These are phyloP conservation scores for Leccinum subgranulosum DNA, from an alignment of 768 basidiomycete species.

Conservation along the genomic window DNA sequence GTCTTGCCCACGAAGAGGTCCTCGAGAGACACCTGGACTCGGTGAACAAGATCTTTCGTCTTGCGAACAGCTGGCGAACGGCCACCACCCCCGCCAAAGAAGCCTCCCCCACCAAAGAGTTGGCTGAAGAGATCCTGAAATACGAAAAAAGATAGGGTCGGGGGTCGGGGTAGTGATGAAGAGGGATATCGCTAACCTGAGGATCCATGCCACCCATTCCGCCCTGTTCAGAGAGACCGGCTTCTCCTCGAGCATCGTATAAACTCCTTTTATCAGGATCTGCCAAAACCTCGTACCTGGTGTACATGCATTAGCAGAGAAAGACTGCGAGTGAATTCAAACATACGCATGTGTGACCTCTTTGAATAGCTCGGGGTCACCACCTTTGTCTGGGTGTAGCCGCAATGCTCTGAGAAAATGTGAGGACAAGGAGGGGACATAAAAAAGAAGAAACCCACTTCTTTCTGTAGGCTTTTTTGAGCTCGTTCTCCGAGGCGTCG, in stretches of 20 bases:
- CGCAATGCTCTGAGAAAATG: constrained; percentile 61
- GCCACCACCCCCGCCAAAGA: constrained; percentile 68
- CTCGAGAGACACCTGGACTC: constrained; percentile 93
- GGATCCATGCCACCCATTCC: constrained; percentile 97
- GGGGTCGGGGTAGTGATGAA: neutral
- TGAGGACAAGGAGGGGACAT: constrained; percentile 3
- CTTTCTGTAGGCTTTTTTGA: constrained; percentile 96
- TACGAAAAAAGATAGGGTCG: neutral
- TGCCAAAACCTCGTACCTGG: constrained; percentile 89
- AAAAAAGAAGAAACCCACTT: constrained; percentile 48
- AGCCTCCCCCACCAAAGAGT: constrained; percentile 83
- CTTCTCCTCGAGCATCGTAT: constrained; percentile 92
- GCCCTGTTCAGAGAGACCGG: constrained; percentile 80
- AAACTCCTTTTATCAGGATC: constrained; percentile 77
- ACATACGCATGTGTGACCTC: constrained; percentile 94
- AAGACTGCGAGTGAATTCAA: neutral
- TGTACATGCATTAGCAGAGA: neutral
- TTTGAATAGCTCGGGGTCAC: constrained; percentile 96
- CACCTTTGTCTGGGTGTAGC: constrained; percentile 91
- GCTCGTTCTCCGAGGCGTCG: constrained; percentile 74
- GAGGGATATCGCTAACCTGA: constrained; percentile 51
- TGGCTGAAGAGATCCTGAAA: constrained; percentile 92
- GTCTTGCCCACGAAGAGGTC: constrained; percentile 99
- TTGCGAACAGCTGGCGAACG: constrained; percentile 75
- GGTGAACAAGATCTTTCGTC: constrained; percentile 97